These are phyloP conservation scores for Pseudogymnoascus sp. DNA, from an alignment of 2,329 filamentous ascomycete species.

Conservation along the genomic window DNA sequence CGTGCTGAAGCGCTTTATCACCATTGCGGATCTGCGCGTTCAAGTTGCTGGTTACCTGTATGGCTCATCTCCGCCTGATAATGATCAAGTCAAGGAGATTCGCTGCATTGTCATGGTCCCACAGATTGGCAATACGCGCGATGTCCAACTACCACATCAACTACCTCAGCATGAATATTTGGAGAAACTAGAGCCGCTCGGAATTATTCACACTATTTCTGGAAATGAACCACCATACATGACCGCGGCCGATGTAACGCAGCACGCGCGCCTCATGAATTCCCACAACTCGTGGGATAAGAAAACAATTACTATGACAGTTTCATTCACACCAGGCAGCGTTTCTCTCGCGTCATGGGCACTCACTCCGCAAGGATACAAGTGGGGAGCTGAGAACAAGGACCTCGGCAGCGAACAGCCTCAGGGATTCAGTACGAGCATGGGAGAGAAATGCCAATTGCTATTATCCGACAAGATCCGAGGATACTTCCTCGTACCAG, in stretches of 20 bases:
- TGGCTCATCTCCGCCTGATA: conserved; percentile 84
- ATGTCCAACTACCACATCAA: conserved; percentile 82
- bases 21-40: conserved; percentile 88
- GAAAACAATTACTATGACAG: conserved; percentile 89
- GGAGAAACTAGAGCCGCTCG: conserved; percentile 76
- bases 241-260: conserved; percentile 89
- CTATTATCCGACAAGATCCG: conserved; percentile 87
- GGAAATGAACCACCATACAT: conserved; percentile 96
- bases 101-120: conserved; percentile 96
- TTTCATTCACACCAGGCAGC: conserved; percentile 92
- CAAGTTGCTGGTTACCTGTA: conserved; percentile 96
- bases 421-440: conserved; percentile 80
- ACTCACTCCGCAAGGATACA: conserved; percentile 83
- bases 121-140: conserved; percentile 87
- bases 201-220: conserved; percentile 90
- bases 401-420: conserved; percentile 89
- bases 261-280: conserved; percentile 84
- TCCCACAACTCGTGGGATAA: conserved; percentile 71
- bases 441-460: conserved; percentile 93
- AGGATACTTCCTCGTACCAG: conserved; percentile 93
- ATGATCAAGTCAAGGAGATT: conserved; percentile 94
- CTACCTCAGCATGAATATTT: conserved; percentile 90
- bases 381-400: conserved; percentile 95
- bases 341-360: conserved; percentile 93
- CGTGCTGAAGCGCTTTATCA: conserved; percentile 95